phyloP scores from a whole-genome alignment of 2,329 filamentous ascomycete species.

The Aureobasidium sp. region DNA sequence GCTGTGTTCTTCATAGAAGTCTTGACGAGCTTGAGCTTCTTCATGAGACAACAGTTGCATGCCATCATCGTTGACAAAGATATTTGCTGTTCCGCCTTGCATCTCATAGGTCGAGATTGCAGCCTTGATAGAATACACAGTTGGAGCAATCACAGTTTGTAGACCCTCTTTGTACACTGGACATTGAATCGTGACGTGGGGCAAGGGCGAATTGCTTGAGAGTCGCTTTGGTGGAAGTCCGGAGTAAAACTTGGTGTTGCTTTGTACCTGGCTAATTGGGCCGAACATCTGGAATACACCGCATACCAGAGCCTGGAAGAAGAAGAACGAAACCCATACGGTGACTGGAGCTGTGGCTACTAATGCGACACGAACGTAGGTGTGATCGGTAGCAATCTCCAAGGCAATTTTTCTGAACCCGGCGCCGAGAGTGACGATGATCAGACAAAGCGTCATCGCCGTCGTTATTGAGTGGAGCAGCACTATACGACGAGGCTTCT shows the following conservation, averaged over 20 bases:
- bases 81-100: slow-evolving; percentile 80
- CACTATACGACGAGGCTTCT: slow-evolving; percentile 52
- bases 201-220: slow-evolving; percentile 54
- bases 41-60: slow-evolving; percentile 64
- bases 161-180: slow-evolving; percentile 92
- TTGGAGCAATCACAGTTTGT: slow-evolving; percentile 77
- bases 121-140: slow-evolving; percentile 80
- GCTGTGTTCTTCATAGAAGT: slow-evolving; percentile 56
- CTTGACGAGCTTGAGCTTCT: slow-evolving; percentile 19
- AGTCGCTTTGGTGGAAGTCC: slow-evolving; percentile 62
- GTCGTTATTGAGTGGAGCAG: slow-evolving; percentile 64
- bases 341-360: slow-evolving; percentile 57
- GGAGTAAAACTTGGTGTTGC: slow-evolving; percentile 87
- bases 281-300: slow-evolving; percentile 81
- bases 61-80: slow-evolving; percentile 80
- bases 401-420: slow-evolving; percentile 64
- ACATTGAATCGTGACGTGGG: slow-evolving; percentile 81
- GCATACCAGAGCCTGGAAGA: slow-evolving; percentile 80
- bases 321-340: slow-evolving; percentile 73
- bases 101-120: slow-evolving; percentile 82
- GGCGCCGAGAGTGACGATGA: slow-evolving; percentile 60
- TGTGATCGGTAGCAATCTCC: slow-evolving; percentile 60
- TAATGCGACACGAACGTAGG: slow-evolving; percentile 63
- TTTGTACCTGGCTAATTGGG: slow-evolving; percentile 74
- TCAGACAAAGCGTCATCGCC: slow-evolving; percentile 57